These are phyloP conservation scores for Ambrosia trifida DNA, from an alignment of 129 eudicot genomes.

Conservation along the genomic window DNA sequence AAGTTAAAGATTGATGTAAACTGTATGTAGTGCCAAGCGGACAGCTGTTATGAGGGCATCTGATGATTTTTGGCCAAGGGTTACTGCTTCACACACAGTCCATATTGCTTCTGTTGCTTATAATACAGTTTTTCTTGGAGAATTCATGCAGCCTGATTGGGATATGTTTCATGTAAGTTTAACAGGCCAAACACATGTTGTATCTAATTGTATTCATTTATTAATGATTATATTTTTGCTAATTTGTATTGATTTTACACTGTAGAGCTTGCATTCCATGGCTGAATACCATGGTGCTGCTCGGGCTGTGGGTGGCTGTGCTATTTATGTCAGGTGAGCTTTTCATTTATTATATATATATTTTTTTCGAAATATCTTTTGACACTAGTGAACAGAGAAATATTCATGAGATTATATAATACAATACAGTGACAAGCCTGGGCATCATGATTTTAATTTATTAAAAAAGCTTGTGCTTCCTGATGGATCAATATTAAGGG, in stretches of 20 bases:
- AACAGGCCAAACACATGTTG: neutral
- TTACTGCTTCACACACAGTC: constrained; percentile 93
- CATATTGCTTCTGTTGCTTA: constrained; percentile 95
- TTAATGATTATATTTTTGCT: constrained; percentile 10
- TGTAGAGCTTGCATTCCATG: constrained; percentile 88
- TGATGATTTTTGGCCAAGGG: constrained; percentile 91
- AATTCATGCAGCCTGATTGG: constrained; percentile 99
- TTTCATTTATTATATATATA: neutral
- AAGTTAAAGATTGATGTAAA: neutral
- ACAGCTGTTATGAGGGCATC: constrained; percentile 90
- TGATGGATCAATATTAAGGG: constrained; percentile 88
- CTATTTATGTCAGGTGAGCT: constrained; percentile 82
- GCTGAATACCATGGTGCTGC: constrained; percentile 98
- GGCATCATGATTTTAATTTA: constrained; percentile 80
- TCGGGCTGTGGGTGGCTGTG: constrained; percentile 95
- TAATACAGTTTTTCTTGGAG: constrained; percentile 82
- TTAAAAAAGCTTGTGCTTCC: constrained; percentile 84
- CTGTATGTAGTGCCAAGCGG: constrained; percentile 54
- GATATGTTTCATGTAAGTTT: constrained; percentile 93
- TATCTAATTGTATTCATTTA: neutral
- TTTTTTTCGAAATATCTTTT: neutral
- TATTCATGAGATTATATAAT: constrained; percentile 14
- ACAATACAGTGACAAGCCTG: constrained; percentile 84
- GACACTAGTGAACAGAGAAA: neutral
- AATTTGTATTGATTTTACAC: constrained; percentile 5